Conservation (phyloP, 306 rosid species). For the Sechiopsis laciniata region DNA sequence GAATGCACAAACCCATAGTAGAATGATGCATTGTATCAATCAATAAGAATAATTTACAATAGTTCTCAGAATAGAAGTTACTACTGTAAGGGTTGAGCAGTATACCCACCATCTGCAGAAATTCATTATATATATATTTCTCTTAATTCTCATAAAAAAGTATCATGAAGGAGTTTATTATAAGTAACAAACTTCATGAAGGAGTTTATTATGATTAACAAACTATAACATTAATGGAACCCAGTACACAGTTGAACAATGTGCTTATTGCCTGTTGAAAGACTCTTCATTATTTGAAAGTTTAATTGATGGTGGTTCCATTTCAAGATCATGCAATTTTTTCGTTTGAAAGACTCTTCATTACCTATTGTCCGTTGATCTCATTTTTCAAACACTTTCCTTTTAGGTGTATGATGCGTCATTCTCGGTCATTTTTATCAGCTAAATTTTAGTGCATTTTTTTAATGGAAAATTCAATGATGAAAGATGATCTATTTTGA, state of each 20-base stretch:
- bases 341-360: conserved; percentile 9
- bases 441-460: not conserved
- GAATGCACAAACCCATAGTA: conserved; percentile 4
- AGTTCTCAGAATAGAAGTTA: no score
- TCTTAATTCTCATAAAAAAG: not conserved
- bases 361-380: not conserved
- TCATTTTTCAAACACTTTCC: not conserved
- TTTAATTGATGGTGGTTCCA: conserved; percentile 5
- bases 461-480: not conserved
- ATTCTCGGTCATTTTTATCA: not conserved
- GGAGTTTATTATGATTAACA: not conserved
- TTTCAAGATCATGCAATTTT: not conserved
- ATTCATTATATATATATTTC: not conserved
- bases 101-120: not conserved
- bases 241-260: not conserved
- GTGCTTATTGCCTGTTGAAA: conserved; percentile 5
- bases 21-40: not conserved
- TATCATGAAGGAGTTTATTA: not conserved
- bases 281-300: not conserved
- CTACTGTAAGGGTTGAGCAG: not conserved
- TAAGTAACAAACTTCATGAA: not conserved
- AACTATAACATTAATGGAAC: not conserved
- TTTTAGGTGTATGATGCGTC: not conserved
- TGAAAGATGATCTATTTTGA: not conserved
- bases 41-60: no score